These are phyloP conservation scores for Saccharum officinarum DNA, from an alignment of 176 grass and related monocot species.

Conservation along the genomic window DNA sequence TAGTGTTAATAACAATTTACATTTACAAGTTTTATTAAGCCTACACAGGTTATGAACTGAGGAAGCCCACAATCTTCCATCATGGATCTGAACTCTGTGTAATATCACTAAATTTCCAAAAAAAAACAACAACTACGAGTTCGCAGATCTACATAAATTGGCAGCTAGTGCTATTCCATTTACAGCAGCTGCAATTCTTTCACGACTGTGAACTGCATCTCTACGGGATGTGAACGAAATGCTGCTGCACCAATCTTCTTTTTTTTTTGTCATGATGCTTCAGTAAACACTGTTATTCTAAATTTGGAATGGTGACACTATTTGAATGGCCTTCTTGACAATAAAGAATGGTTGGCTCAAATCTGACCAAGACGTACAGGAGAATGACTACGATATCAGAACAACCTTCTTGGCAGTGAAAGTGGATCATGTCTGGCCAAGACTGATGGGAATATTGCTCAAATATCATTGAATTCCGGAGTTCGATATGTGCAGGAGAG, in stretches of 20 bases:
- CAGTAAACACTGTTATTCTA: conserved; percentile 18
- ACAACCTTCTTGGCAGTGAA: conserved; percentile 5
- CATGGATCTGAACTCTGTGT: conserved; percentile 6
- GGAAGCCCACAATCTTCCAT: background rate
- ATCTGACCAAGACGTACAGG: conserved; percentile 4
- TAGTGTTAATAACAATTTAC: conserved; percentile 27
- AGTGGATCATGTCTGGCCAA: conserved; percentile 18
- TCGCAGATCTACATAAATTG: conserved; percentile 33
- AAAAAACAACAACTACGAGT: conserved; percentile 17
- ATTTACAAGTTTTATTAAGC: conserved; percentile 23
- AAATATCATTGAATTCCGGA: background rate
- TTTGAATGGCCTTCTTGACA: conserved; percentile 15
- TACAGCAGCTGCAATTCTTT: conserved; percentile 39
- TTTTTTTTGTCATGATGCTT: conserved; percentile 19
- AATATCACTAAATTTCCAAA: conserved; percentile 35
- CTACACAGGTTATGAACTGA: conserved; percentile 6
- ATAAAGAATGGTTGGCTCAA: conserved; percentile 31
- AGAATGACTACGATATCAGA: conserved; percentile 13
- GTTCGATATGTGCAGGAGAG: conserved; percentile 25
- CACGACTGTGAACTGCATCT: conserved; percentile 1
- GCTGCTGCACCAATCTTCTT: conserved; percentile 17
- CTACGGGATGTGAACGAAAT: conserved; percentile 22
- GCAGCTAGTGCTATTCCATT: conserved; percentile 24
- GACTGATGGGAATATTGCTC: background rate
- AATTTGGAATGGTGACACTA: conserved; percentile 10